Percentiles rank a stretch among this genome's conserved stretches.
These are phyloP conservation scores for Grosmannia serpens DNA, from an alignment of 2,329 filamentous ascomycete species.

Conservation along the genomic window DNA sequence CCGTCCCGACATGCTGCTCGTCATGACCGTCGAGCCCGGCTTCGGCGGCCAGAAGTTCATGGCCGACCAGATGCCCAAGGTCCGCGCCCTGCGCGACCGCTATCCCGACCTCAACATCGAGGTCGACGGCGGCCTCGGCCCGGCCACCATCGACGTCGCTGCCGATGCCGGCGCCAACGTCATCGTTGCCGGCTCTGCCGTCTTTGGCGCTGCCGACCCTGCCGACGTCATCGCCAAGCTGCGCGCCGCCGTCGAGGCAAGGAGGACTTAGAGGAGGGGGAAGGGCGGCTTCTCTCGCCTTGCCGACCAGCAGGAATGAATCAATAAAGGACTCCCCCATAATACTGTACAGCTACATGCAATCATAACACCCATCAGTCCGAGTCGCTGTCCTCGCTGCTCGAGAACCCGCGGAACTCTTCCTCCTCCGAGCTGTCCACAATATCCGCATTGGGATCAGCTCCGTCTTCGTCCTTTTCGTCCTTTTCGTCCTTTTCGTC, in stretches of 20 bases:
- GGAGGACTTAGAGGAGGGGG: background rate
- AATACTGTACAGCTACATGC: background rate
- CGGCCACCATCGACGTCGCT: constrained; percentile 83
- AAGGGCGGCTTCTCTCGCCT: background rate
- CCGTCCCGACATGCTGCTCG: constrained; percentile 92
- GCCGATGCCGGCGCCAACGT: constrained; percentile 95
- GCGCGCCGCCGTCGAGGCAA: constrained; percentile 63
- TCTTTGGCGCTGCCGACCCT: constrained; percentile 87
- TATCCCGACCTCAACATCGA: constrained; percentile 96
- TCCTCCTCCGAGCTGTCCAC: constrained; percentile 37
- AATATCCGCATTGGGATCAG: constrained; percentile 16
- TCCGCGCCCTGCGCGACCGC: constrained; percentile 65
- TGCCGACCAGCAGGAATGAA: background rate
- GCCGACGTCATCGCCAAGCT: constrained; percentile 75
- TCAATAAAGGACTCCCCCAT: background rate
- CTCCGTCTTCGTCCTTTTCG: constrained; percentile 19
- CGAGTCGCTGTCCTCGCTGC: constrained; percentile 25
- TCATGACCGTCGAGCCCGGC: constrained; percentile 97
- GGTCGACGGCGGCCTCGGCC: constrained; percentile 80
- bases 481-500: constrained; percentile 27
- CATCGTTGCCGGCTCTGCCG: constrained; percentile 91
- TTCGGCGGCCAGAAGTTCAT: constrained; percentile 99
- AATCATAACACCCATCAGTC: constrained; percentile 9
- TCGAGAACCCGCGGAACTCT: constrained; percentile 48
- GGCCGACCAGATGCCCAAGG: constrained; percentile 90